Evolutionary conservation across 2,329 filamentous ascomycete species (phyloP), one percentile per base, ranked within the genome.

Genomic region (Verticillium nonalfalfae): DNA sequence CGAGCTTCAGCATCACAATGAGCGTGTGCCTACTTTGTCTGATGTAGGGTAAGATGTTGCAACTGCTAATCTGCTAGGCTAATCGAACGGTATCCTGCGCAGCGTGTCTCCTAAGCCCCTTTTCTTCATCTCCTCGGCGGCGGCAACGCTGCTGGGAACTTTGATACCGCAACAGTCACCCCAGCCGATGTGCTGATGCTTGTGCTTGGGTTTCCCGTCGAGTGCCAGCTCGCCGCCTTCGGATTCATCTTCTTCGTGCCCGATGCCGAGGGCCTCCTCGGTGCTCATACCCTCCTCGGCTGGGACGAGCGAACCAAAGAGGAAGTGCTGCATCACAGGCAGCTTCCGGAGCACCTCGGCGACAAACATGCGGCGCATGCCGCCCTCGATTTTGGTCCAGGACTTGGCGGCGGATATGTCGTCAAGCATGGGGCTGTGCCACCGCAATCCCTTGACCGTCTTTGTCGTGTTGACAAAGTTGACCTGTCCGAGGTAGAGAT

Each of bases 141-240:
- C 96, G 34, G 93, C 96, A 61, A 98, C 84, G 59, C 92, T 94
- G 71, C 93, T 97, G 0, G 95, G 96, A 15, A 99, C 95, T 69
- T 96, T 94, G 75, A 99, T 99, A 33, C 95, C 95, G 72, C 95
- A 99, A 75, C 95, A 99, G 74, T 99, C 95, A 5, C 94, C 94
- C 91, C 95, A 99, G 26, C 85, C 86, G 60, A 81, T 85, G 57
- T 85, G 83, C 58, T 88, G 84, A 75, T 95, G 90, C 64, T 88
- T 83, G 75, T 93, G 89, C 67, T 82, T 85, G 61, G 85, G 82
- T n/a, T 7, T 45, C 64, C 78, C 78, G 58, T 88, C 85, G 33
- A 88, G 84, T 33, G 86, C 78, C n/a, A 85, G 82, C 62, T 86
- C 85, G 0, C 84, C 83, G 59, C 79, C 81, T 59, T 81, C 81